These are phyloP conservation scores for Grifola frondosa DNA, from an alignment of 1,284 basidiomycete species.

Conservation along the genomic window DNA sequence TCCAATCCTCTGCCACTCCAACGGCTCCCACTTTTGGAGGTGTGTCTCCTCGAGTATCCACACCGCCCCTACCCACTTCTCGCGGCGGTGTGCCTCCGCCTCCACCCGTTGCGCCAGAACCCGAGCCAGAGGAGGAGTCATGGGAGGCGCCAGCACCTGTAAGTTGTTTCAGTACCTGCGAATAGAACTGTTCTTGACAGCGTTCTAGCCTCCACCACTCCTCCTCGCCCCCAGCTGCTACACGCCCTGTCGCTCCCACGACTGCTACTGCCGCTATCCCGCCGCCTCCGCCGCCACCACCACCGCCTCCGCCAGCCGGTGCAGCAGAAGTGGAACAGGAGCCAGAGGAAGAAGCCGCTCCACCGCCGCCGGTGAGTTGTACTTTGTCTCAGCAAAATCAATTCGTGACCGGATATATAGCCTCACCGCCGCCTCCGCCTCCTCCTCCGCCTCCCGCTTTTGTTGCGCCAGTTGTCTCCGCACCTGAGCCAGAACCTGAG, in stretches of 20 bases:
- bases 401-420: neutral
- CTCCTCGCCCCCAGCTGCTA: constrained; percentile 36
- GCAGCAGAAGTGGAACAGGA: constrained; percentile 24
- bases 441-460: constrained; percentile 28
- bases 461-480: constrained; percentile 36
- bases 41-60: too few species aligned
- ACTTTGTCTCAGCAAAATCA: neutral
- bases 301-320: constrained; percentile 26
- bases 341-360: constrained; percentile 25
- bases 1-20: constrained; percentile 27
- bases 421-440: constrained; percentile 32
- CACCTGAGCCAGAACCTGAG: constrained; percentile 45
- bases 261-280: constrained; percentile 32
- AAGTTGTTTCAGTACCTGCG: constrained; percentile 14
- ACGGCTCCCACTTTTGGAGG: constrained; percentile 18
- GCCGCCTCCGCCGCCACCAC: constrained; percentile 38
- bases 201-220: constrained; percentile 34
- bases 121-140: constrained; percentile 36
- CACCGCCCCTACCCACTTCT: too few species aligned
- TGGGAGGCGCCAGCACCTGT: constrained; percentile 34
- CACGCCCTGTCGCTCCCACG: constrained; percentile 29
- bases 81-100: constrained; percentile 25
- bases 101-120: constrained; percentile 26
- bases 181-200: neutral
- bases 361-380: constrained; percentile 16